A percentile compares a stretch with the other conserved stretches of the same genome.
Conservation (phyloP, 2,329 filamentous ascomycete genomes). For the Penicillium nordicum region DNA sequence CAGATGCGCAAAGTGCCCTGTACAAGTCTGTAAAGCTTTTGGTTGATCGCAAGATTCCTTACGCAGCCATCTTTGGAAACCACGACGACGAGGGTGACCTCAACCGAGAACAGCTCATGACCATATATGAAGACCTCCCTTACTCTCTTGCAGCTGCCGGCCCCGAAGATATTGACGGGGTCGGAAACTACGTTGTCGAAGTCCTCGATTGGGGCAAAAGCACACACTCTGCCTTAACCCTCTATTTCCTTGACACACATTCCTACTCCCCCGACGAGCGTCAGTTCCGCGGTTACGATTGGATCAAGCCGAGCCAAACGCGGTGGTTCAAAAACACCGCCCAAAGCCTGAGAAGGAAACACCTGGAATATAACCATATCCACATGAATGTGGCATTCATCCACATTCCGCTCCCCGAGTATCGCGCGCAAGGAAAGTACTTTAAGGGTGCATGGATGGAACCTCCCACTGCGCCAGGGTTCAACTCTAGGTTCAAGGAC, state of each 20-base stretch:
- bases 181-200: constrained; percentile 94
- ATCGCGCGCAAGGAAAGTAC: constrained; percentile 59
- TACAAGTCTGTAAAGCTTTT: constrained; percentile 89
- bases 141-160: constrained; percentile 85
- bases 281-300: constrained; percentile 90
- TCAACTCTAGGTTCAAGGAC: constrained; percentile 90
- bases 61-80: constrained; percentile 92
- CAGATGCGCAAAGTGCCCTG: constrained; percentile 86
- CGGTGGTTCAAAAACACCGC: constrained; percentile 87
- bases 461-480: constrained; percentile 78
- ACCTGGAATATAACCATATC: constrained; percentile 80
- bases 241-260: constrained; percentile 95
- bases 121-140: constrained; percentile 77
- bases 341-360: constrained; percentile 68
- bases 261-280: constrained; percentile 86
- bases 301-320: constrained; percentile 92
- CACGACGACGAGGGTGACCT: constrained; percentile 91
- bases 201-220: constrained; percentile 74
- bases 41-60: constrained; percentile 83
- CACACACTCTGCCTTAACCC: constrained; percentile 82
- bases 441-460: constrained; percentile 74
- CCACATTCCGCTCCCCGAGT: constrained; percentile 93
- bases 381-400: constrained; percentile 97
- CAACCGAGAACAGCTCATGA: constrained; percentile 75
- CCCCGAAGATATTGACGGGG: constrained; percentile 77